Evolutionary conservation across 208 protist species (phyloP).

Genomic region (Naegleria lovaniensis): DNA sequence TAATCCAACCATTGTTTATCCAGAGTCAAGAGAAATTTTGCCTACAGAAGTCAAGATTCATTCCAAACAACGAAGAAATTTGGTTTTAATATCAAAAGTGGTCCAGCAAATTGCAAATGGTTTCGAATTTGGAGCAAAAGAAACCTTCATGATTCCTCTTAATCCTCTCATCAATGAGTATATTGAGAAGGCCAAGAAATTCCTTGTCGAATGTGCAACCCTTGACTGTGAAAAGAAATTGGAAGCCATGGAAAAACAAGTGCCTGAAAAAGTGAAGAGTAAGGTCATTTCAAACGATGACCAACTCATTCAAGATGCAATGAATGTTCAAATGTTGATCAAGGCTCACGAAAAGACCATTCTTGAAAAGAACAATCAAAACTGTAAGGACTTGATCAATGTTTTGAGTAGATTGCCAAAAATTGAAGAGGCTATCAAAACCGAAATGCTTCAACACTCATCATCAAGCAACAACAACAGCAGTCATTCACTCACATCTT

Average conservation of each 20-base stretch:
- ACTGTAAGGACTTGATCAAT: background rate
- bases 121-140: conserved; percentile 29
- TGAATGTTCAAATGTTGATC: background rate
- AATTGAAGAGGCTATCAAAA: conserved; percentile 8
- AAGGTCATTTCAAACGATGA: background rate
- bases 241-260: background rate
- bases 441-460: background rate
- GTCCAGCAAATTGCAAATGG: conserved; percentile 30
- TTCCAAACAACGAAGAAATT: background rate
- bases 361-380: background rate
- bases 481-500: background rate
- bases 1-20: conserved; percentile 26
- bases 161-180: conserved; percentile 23
- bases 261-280: background rate
- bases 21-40: background rate
- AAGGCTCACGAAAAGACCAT: background rate
- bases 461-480: background rate
- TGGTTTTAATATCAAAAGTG: conserved; percentile 28
- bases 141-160: conserved; percentile 30
- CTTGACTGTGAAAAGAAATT: background rate
- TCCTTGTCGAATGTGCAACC: background rate
- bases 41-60: background rate
- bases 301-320: background rate
- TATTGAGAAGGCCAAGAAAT: background rate
- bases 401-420: background rate